These are phyloP conservation scores for Lachancea mirantina DNA, from an alignment of 805 yeast species.

Conservation along the genomic window DNA sequence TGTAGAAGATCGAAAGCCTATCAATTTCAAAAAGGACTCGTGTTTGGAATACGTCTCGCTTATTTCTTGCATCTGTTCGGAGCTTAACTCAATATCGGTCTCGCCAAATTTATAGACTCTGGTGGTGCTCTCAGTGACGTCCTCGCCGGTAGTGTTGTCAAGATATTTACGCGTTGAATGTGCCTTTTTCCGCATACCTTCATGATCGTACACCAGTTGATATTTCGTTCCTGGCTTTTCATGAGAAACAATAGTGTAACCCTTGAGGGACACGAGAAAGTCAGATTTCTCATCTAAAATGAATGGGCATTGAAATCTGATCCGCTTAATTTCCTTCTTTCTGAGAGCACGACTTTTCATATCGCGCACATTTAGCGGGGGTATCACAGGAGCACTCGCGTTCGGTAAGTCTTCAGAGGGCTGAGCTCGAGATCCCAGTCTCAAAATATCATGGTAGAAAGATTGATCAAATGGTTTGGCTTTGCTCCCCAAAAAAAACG, in stretches of 20 bases:
- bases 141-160: conserved; percentile 39
- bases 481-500: conserved; percentile 47
- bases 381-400: conserved; percentile 35
- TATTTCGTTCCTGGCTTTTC: conserved; percentile 43
- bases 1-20: conserved; percentile 55
- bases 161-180: conserved; percentile 37
- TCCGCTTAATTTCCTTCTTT: conserved; percentile 54
- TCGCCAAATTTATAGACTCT: conserved; percentile 43
- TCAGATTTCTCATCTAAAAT: conserved; percentile 41
- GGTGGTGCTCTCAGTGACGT: conserved; percentile 29
- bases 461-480: conserved; percentile 36
- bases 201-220: conserved; percentile 47
- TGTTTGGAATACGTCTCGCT: conserved; percentile 28
- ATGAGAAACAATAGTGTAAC: conserved; percentile 55
- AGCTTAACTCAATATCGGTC: conserved; percentile 35
- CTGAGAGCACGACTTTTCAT: conserved; percentile 46
- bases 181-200: conserved; percentile 46
- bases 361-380: conserved; percentile 36
- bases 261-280: conserved; percentile 60
- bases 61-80: conserved; percentile 32
- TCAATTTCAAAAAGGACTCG: conserved; percentile 49
- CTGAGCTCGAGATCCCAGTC: conserved; percentile 21
- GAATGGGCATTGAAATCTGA: conserved; percentile 55
- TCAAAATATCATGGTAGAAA: conserved; percentile 49
- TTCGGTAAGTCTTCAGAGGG: conserved; percentile 12